Percentiles rank a stretch among this genome's conserved stretches.
These are phyloP conservation scores for Jacaranda mimosifolia DNA, from an alignment of 257 asterid species.

Conservation along the genomic window DNA sequence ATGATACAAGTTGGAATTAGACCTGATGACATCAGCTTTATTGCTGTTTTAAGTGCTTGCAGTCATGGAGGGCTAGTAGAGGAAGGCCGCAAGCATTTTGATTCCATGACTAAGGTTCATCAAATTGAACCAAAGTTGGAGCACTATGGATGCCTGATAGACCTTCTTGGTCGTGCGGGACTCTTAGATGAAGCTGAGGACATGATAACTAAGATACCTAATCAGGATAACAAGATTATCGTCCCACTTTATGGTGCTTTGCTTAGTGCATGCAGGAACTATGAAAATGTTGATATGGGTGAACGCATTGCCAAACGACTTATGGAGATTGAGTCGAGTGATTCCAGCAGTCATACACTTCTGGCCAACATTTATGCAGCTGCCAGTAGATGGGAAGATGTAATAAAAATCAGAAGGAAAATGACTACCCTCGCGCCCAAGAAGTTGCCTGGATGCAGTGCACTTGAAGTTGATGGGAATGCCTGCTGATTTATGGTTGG, in stretches of 20 bases:
- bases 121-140: conserved; percentile 74
- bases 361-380: conserved; percentile 77
- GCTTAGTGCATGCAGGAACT: conserved; percentile 84
- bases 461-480: conserved; percentile 45
- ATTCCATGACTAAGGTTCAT: conserved; percentile 61
- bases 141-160: conserved; percentile 85
- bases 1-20: conserved; percentile 64
- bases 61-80: conserved; percentile 87
- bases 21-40: conserved; percentile 83
- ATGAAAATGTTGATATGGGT: conserved; percentile 71
- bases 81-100: conserved; percentile 77
- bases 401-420: conserved; percentile 52
- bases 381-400: conserved; percentile 84
- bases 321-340: conserved; percentile 57
- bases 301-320: conserved; percentile 73
- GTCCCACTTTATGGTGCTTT: conserved; percentile 77
- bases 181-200: conserved; percentile 76
- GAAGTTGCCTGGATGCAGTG: conserved; percentile 85
- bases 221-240: conserved; percentile 47
- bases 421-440: conserved; percentile 53
- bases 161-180: conserved; percentile 89
- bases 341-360: conserved; percentile 69
- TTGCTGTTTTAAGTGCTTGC: conserved; percentile 86
- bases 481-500: conserved; percentile 24
- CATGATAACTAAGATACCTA: conserved; percentile 50